Conservation (phyloP, 352 stramenopile genomes). For the Phytophthora brassicae region DNA sequence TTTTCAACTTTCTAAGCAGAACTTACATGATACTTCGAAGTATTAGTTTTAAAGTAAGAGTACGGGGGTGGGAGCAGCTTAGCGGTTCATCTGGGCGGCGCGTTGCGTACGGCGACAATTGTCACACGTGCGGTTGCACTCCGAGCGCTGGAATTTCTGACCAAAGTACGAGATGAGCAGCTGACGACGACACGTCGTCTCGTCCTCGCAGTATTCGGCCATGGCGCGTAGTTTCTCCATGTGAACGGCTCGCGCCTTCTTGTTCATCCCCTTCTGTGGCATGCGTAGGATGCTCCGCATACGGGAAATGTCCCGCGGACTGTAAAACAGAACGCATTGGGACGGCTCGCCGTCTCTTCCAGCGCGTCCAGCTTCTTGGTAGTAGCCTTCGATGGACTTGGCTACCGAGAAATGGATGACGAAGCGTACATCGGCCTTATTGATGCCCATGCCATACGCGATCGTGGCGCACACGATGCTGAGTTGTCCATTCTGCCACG, state of each 20-base stretch:
- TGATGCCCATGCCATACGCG: constrained; percentile 96
- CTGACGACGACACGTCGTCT: constrained; percentile 71
- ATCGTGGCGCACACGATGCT: constrained; percentile 95
- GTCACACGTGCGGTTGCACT: constrained; percentile 64
- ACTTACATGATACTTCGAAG: not conserved
- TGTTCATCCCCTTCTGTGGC: constrained; percentile 79
- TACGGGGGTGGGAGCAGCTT: not conserved
- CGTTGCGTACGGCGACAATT: constrained; percentile 61
- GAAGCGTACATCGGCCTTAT: constrained; percentile 94
- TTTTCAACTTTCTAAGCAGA: no score
- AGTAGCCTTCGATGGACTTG: constrained; percentile 97
- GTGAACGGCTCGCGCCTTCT: constrained; percentile 67
- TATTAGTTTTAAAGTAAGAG: not conserved
- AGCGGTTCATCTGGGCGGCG: constrained; percentile 26
- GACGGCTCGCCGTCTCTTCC: constrained; percentile 94
- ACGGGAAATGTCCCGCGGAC: constrained; percentile 75
- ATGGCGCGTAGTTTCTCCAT: constrained; percentile 80
- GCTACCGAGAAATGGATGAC: constrained; percentile 92
- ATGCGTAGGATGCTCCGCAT: constrained; percentile 81
- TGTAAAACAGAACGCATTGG: constrained; percentile 93
- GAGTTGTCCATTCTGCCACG: constrained; percentile 72
- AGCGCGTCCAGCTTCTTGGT: constrained; percentile 96
- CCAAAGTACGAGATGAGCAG: constrained; percentile 82
- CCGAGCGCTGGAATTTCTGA: constrained; percentile 64
- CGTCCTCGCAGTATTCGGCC: constrained; percentile 79